Percentiles rank a stretch among this genome's conserved stretches.
Evolutionary conservation across 345 rosid species (phyloP).

Genomic region (Crucihimalaya himalaica): DNA sequence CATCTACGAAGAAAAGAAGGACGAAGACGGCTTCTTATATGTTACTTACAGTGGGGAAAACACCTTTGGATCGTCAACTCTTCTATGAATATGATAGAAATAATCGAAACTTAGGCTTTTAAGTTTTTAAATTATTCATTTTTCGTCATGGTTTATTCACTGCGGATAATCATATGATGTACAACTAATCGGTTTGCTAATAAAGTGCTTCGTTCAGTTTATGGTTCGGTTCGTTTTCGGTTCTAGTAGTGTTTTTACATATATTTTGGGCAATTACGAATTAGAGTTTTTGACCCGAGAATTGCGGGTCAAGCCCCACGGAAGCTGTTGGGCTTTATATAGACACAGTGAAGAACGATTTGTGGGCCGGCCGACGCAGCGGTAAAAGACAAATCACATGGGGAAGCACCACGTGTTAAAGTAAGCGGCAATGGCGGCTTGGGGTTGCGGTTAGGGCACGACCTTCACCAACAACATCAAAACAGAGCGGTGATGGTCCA

Average conservation of each 20-base stretch:
- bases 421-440: conserved; percentile 34
- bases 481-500: conserved; percentile 43
- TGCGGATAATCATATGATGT: background rate
- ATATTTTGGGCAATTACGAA: no score
- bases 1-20: conserved; percentile 37
- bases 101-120: background rate
- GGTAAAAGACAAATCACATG: conserved; percentile 35
- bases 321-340: conserved; percentile 9
- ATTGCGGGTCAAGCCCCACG: conserved; percentile 11
- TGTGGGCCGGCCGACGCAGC: conserved; percentile 8
- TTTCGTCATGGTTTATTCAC: background rate
- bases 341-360: background rate
- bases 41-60: conserved; percentile 59
- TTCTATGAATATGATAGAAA: background rate
- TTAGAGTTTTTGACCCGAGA: background rate
- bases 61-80: conserved; percentile 43
- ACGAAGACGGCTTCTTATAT: conserved; percentile 55
- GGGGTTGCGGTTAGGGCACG: conserved; percentile 45
- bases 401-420: conserved; percentile 30
- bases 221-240: background rate
- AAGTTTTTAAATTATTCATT: background rate
- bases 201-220: background rate
- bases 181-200: background rate
- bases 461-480: conserved; percentile 23
- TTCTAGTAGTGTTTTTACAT: no score